Evolutionary conservation across 495 filamentous ascomycete species (phyloP).

Genomic region (Chaetomium fimeti): DNA sequence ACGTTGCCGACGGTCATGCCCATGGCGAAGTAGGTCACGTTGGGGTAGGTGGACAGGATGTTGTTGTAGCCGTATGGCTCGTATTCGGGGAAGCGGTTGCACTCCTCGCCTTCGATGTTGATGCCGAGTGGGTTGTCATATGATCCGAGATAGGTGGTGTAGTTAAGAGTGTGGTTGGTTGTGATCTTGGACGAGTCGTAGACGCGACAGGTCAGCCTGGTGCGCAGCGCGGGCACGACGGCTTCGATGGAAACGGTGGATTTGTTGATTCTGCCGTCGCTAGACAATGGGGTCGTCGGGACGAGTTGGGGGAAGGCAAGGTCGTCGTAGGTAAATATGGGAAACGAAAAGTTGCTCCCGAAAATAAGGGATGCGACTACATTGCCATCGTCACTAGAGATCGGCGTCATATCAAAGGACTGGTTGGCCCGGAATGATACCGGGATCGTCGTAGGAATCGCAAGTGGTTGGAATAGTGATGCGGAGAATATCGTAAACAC

Average conservation of each 20-base stretch:
- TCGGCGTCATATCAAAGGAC: not conserved
- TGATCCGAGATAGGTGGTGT: not conserved
- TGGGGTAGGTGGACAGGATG: not conserved
- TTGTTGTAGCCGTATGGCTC: not conserved
- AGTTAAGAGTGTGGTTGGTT: slow-evolving; percentile 20
- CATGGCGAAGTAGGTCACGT: slow-evolving; percentile 13
- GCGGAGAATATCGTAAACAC: slow-evolving; percentile 26
- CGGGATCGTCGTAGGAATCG: not conserved
- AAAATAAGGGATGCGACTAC: slow-evolving; percentile 18
- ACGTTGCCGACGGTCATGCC: not conserved
- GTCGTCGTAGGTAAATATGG: slow-evolving; percentile 20
- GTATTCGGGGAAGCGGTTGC: not conserved
- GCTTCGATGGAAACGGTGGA: slow-evolving; percentile 11
- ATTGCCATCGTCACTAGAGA: not conserved
- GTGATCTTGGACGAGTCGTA: slow-evolving; percentile 20
- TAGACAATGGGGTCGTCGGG: not conserved
- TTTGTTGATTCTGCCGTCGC: not conserved
- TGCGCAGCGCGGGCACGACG: slow-evolving; percentile 22
- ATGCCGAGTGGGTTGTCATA: slow-evolving; percentile 4
- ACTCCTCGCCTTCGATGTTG: slow-evolving; percentile 11
- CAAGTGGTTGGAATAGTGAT: slow-evolving; percentile 18
- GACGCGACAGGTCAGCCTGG: slow-evolving; percentile 7
- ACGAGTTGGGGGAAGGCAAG: slow-evolving; percentile 18
- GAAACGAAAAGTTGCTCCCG: slow-evolving; percentile 19
- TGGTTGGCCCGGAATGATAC: slow-evolving; percentile 2